A percentile compares a stretch with the other conserved stretches of the same genome.
Evolutionary conservation across 805 yeast species (phyloP).

Genomic region (Yarrowia alimentaria): DNA sequence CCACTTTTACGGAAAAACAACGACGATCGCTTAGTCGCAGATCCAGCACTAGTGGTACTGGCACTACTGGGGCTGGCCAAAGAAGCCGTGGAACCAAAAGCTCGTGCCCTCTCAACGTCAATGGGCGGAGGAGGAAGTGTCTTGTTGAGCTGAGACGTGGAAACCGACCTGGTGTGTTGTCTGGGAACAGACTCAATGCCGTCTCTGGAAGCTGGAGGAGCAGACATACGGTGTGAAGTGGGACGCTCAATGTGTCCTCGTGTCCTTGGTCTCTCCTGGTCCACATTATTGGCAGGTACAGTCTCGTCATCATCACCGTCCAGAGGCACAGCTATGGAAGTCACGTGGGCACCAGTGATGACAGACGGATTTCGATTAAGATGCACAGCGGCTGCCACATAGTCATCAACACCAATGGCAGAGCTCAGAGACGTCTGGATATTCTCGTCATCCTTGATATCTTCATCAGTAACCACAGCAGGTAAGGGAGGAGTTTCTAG

Average conservation of each 20-base stretch:
- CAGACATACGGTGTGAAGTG: conserved; percentile 1
- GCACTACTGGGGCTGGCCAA: no score
- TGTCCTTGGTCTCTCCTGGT: not conserved
- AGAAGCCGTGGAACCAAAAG: not conserved
- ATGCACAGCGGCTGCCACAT: conserved; percentile 9
- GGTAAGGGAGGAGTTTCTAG: conserved; percentile 7
- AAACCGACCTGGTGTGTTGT: conserved; percentile 1
- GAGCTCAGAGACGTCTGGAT: conserved; percentile 14
- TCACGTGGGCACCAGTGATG: conserved; percentile 34
- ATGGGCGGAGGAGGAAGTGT: conserved; percentile 14
- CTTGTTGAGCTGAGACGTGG: conserved; percentile 12
- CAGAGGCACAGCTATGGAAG: conserved; percentile 19
- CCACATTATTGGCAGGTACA: conserved; percentile 1
- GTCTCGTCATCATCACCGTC: not conserved
- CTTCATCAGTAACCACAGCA: conserved; percentile 8
- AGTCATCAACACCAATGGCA: conserved; percentile 15
- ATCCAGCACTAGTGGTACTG: not conserved
- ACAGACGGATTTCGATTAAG: conserved; percentile 31
- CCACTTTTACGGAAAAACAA: conserved; percentile 9
- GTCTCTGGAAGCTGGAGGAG: conserved; percentile 1
- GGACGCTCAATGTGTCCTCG: conserved; percentile 5
- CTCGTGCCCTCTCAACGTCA: not conserved
- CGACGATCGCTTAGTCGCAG: conserved; percentile 14
- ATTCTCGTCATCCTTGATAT: conserved; percentile 5
- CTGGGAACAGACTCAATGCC: not conserved